These are phyloP conservation scores for Phytophthora hybrid DNA, from an alignment of 352 stramenopile genomes.

Conservation along the genomic window DNA sequence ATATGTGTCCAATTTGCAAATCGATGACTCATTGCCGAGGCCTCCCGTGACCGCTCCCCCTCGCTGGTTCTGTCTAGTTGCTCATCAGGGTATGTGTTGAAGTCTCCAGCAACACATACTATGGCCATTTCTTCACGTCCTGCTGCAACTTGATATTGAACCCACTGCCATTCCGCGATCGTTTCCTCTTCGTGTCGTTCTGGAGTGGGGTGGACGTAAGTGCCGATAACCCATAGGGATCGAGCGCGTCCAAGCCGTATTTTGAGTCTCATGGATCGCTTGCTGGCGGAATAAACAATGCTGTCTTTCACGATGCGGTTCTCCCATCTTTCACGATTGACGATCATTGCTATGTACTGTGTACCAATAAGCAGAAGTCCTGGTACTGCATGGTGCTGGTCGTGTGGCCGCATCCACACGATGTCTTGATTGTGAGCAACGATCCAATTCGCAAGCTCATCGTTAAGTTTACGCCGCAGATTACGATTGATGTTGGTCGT, in stretches of 20 bases:
- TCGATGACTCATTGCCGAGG: too few species aligned
- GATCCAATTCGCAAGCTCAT: background rate
- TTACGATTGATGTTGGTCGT: background rate
- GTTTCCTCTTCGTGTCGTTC: too few species aligned
- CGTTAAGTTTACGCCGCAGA: background rate
- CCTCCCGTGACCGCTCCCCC: too few species aligned
- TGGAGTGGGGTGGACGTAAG: background rate
- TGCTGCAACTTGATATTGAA: too few species aligned
- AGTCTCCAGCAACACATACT: too few species aligned
- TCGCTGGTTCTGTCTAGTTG: too few species aligned
- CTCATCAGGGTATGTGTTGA: too few species aligned
- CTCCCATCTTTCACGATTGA: background rate
- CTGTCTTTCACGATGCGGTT: background rate
- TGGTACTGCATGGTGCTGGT: background rate
- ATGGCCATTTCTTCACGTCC: too few species aligned
- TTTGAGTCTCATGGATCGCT: background rate
- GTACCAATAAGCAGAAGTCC: background rate
- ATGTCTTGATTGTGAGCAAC: background rate
- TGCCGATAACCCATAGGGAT: background rate
- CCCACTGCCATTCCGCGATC: too few species aligned
- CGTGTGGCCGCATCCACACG: background rate
- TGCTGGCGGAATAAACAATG: background rate
- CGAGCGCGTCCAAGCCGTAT: background rate
- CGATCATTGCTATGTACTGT: background rate
- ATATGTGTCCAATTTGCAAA: too few species aligned